Evolutionary conservation across 106 monocot genomes (phyloP), one percentile per base, ranked within the genome.

Genomic region (Phalaenopsis equestris): DNA sequence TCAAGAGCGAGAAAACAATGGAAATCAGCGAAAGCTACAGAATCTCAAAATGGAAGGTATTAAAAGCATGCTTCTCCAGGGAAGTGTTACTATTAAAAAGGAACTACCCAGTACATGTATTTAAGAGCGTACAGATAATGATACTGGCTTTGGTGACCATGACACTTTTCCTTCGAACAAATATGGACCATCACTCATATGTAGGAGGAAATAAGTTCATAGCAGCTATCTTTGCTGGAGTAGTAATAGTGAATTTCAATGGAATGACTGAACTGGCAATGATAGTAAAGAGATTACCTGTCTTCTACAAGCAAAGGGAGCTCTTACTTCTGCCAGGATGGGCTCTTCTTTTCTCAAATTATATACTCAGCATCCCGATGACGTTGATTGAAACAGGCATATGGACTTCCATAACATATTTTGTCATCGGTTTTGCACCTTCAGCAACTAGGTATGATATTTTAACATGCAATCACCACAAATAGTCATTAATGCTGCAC

Each of bases 221-320:
- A 81, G 91, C 89, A 75, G 87, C 93, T 55, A 67, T 87, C 24
- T 87, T 87, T 83, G 39, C 81, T 47, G 89, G 78, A 42, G 85
- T 94, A n/a, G 82, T 91, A 37, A 85, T 87, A 64, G 93, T 94
- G 58, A 91, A 86, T 76, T 94, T 94, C 82, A 94, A 94, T 89
- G 93, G 91, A 75, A 91, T 91, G 93, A 81, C 91, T 15, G 93
- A 93, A 77, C 49, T 93, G 19, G 56, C 82, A 67, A 91, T 93
- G 85, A 91, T 80, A 58, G 79, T 91, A 65, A 87, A 70, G 30
- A 81, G 93, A 65, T 80, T 94, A 49, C 91, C 93, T 4, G 84
- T 87, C 52, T 91, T 91, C 76, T 91, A 91, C 80, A 94, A 94
- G 82, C 91, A 94, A 45, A 91, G 91, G 61, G 87, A 91, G 67